Evolutionary conservation across 805 yeast genomes (phyloP).

Genomic region (Kockiozyma suomiensis): DNA sequence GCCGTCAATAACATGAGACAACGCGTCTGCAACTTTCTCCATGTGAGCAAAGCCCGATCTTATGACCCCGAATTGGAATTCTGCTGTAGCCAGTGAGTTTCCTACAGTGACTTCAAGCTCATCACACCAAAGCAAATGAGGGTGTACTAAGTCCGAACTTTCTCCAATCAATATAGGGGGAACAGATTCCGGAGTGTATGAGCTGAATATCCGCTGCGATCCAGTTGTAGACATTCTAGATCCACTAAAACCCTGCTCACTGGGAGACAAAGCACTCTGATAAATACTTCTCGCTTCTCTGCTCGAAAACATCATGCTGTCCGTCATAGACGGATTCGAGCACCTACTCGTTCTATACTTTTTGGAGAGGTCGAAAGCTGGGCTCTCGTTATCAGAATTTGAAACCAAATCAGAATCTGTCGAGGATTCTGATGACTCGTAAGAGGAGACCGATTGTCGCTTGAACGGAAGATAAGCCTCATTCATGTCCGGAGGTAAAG

Average conservation of each 20-base stretch:
- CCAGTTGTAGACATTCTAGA: not conserved
- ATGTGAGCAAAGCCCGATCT: conserved; percentile 25
- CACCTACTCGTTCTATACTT: not conserved
- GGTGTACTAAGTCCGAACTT: not conserved
- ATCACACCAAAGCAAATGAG: conserved; percentile 27
- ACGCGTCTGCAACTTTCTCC: conserved; percentile 18
- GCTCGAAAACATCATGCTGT: conserved; percentile 66
- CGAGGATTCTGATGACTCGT: conserved; percentile 20
- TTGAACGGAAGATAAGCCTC: conserved; percentile 8
- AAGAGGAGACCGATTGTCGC: not conserved
- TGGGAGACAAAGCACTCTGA: conserved; percentile 75
- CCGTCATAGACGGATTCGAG: conserved; percentile 33
- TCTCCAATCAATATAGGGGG: not conserved
- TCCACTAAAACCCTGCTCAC: conserved; percentile 1
- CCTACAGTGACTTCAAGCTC: conserved; percentile 12
- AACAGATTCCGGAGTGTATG: not conserved
- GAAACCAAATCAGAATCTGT: conserved; percentile 37
- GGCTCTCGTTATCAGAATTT: conserved; percentile 42
- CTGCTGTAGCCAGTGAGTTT: conserved; percentile 3
- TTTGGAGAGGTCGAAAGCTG: conserved; percentile 17
- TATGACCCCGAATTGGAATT: conserved; percentile 13
- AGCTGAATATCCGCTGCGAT: not conserved
- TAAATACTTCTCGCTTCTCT: conserved; percentile 72
- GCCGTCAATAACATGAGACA: conserved; percentile 16
- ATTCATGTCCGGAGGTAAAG: conserved; percentile 12